Base-by-base conservation (phyloP, 1,284 basidiomycete species). In the Leucoagaricus sp. region DNA sequence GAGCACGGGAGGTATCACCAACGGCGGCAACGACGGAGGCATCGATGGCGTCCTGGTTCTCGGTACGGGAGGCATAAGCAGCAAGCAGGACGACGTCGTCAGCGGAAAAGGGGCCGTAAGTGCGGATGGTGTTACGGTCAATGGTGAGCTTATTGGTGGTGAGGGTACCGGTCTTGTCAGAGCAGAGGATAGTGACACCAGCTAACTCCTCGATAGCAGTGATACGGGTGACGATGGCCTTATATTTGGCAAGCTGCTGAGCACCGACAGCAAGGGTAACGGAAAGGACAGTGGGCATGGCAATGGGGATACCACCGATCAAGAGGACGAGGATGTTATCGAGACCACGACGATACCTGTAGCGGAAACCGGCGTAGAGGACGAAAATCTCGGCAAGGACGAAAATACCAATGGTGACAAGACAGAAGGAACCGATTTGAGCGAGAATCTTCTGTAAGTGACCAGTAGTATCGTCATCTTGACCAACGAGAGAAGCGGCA, bases 131-230 rank as follows among this genome's bases (percentile, higher is more conserved):
- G 71, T 87, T 83, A 69, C 86, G 91, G 78, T 98, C 95, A 68
- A 98, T 97, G 69, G 95, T 97, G 67, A 98, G 92, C 82, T 98
- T 97, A 87, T 98, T 98, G 80, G 96, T 96, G 66, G 96, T 98
- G 60, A 97, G 85, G 50, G 94, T 97, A 77, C 94, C 94, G 29
- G 94, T 97, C 86, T 97, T 96, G 83, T 97, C 95, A 57, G 95
- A 96, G 78, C 94, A 96, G 58, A 98, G 82, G 67, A 98, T 97
- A 69, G 94, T 96, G 68, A 97, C 95, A 79, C 94, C 95, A 48
- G 94, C 95, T 67, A 98, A 82, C 75, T 96, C 94, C 75, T 98
- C 95, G 61, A 98, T 98, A 65, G 95, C 95, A 31, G 95, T 97
- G 80, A 98, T 97, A 83, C 94, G 93, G 61, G 94, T 96, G 73